Percentiles rank a stretch among this genome's conserved stretches.
Conservation (phyloP, 129 eudicot genomes). For the Flaveria trinervia region DNA sequence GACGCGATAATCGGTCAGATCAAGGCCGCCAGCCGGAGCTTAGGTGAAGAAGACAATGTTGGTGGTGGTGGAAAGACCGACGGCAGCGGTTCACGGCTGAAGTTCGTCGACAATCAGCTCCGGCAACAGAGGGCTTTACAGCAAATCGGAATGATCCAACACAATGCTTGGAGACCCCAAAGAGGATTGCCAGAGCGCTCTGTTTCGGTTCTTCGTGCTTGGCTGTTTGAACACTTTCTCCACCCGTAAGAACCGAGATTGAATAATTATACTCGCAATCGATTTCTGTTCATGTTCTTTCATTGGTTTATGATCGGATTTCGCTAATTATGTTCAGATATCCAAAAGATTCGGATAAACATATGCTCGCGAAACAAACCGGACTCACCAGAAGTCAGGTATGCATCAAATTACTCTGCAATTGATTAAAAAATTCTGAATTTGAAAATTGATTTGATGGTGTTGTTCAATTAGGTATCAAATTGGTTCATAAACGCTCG, state of each 20-base stretch:
- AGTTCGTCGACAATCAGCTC: conserved; percentile 76
- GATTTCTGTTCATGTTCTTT: neutral
- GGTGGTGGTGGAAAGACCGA: conserved; percentile 37
- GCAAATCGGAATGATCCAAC: conserved; percentile 90
- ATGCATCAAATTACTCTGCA: neutral
- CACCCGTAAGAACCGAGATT: conserved; percentile 71
- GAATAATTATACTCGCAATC: no score
- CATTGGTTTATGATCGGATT: neutral
- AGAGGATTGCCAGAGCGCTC: conserved; percentile 93
- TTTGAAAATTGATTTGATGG: neutral
- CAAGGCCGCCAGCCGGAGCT: conserved; percentile 55
- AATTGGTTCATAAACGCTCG: conserved; percentile 97
- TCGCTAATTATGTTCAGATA: conserved; percentile 45
- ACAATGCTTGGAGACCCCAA: conserved; percentile 97
- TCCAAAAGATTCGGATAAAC: conserved; percentile 91
- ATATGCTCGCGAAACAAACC: conserved; percentile 87
- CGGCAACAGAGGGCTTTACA: conserved; percentile 90
- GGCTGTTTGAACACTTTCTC: conserved; percentile 94
- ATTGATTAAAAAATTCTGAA: neutral
- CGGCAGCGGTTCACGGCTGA: conserved; percentile 62
- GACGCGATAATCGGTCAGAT: conserved; percentile 83
- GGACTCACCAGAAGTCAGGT: conserved; percentile 98
- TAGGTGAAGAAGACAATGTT: conserved; percentile 73
- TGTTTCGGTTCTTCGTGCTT: conserved; percentile 94
- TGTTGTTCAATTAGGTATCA: conserved; percentile 52